Base-by-base conservation (phyloP, 2,329 filamentous ascomycete species). In the Ascochyta koolunga region DNA sequence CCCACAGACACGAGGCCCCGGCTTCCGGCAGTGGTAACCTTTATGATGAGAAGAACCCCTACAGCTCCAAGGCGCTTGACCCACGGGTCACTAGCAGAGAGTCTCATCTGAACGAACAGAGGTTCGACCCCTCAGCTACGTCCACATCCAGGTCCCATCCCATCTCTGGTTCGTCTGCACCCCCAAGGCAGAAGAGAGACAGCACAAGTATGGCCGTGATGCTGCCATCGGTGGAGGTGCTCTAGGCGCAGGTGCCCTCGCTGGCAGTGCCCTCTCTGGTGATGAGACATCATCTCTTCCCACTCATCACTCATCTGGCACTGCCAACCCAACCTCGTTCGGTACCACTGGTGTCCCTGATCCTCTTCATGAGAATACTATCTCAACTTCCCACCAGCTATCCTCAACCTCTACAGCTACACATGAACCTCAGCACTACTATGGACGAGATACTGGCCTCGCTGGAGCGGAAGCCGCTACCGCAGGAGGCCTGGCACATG, bases 171-270 rank as follows among this genome's bases (percentile, higher is more conserved):
- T 54, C 61, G 19, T 41, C 57, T 11, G 50, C 52, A 10, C 36
- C 53, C 41, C 53, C 24, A 43, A 54, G 16, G 46, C 55, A 13
- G 60, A 57, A 36, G 47, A 56, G 8, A 41, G 59, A 18, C 54
- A 68, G 33, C 64, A 71, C 29, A 62, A 68, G 36, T 49, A 59
- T 29, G 64, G 59, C 10, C 63, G 60, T n/a, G 63, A 67, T 56
- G 63, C 60, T 43, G 62, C 63, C 22, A 50, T 58, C 24, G 54
- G 53, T 3, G 60, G 54, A 31, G 69, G 64, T 32, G 56, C 63
- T 18, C 66, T 63, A 8, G 66, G 61, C 18, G 61, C 65, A 18
- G 70, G 68, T 7, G 62, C 66, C 32, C 67, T 67, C 38, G 72
- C 66, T 4, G 36, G 36, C 10, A 38, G 21, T 21, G 36, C 36